These are phyloP conservation scores for Scheffersomyces illinoinensis DNA, from an alignment of 1,139 yeast genomes.

Conservation along the genomic window DNA sequence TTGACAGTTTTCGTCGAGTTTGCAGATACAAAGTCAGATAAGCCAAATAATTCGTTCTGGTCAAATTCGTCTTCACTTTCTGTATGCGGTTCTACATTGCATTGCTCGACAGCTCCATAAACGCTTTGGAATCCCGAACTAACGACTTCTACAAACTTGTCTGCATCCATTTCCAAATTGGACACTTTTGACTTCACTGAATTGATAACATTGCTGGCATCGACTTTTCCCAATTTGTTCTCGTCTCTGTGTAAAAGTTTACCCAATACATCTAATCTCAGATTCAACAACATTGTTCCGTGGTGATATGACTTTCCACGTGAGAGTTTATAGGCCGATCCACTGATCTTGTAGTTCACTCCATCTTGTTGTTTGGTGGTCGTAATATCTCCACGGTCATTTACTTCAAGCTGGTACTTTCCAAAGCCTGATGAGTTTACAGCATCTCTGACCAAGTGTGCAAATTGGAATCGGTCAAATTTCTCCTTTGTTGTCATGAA, in stretches of 20 bases:
- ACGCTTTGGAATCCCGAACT: constrained; percentile 41
- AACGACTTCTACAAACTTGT: constrained; percentile 51
- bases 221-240: constrained; percentile 45
- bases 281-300: constrained; percentile 87
- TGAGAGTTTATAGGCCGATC: constrained; percentile 87
- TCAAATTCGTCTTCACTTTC: constrained; percentile 20
- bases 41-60: constrained; percentile 36
- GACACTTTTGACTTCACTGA: constrained; percentile 79
- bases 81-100: constrained; percentile 10
- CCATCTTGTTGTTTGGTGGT: constrained; percentile 31
- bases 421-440: constrained; percentile 35
- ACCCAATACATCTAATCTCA: constrained; percentile 59
- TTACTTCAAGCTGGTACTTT: constrained; percentile 44
- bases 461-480: constrained; percentile 67
- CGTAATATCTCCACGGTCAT: constrained; percentile 79
- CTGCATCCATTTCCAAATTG: constrained; percentile 53
- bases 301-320: constrained; percentile 89
- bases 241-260: constrained; percentile 54
- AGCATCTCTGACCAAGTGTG: constrained; percentile 51
- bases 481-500: constrained; percentile 69
- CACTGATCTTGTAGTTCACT: constrained; percentile 65
- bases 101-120: constrained; percentile 25
- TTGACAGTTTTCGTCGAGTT: constrained; percentile 10
- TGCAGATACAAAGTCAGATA: constrained; percentile 31
- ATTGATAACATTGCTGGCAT: constrained; percentile 61